A percentile compares a stretch with the other conserved stretches of the same genome.
These are phyloP conservation scores for Chalaropsis ovoidea DNA, from an alignment of 2,329 filamentous ascomycete genomes.

Conservation along the genomic window DNA sequence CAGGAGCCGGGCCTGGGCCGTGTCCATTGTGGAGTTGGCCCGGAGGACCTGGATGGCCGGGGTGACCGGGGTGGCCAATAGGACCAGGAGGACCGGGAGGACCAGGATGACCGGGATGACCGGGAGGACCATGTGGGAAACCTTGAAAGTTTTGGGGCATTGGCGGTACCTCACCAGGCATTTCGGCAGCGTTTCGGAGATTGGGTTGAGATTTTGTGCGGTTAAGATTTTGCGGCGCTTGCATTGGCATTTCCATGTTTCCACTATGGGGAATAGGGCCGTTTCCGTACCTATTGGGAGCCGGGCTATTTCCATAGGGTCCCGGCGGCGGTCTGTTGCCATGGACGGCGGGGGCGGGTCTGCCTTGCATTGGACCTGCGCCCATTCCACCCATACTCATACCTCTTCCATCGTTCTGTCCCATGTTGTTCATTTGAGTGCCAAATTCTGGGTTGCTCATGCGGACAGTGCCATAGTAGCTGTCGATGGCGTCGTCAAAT, in stretches of 20 bases:
- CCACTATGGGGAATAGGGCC: conserved; percentile 12
- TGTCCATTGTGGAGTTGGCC: not conserved
- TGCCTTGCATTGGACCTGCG: conserved; percentile 11
- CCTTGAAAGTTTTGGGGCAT: conserved; percentile 31
- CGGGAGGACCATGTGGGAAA: conserved; percentile 15
- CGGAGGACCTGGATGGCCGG: conserved; percentile 10
- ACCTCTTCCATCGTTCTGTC: conserved; percentile 20
- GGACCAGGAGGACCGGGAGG: not conserved
- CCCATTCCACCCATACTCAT: conserved; percentile 18
- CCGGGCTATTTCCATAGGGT: conserved; percentile 10
- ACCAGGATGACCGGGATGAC: conserved; percentile 10
- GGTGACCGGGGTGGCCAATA: not conserved
- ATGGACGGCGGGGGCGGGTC: conserved; percentile 25
- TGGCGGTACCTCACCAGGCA: conserved; percentile 54
- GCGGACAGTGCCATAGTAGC: conserved; percentile 28
- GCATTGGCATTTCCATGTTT: conserved; percentile 12
- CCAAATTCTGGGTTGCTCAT: conserved; percentile 30
- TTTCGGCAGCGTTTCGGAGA: conserved; percentile 59
- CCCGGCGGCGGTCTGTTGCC: conserved; percentile 15
- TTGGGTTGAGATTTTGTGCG: conserved; percentile 59
- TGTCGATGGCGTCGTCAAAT: conserved; percentile 29
- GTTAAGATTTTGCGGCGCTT: conserved; percentile 41
- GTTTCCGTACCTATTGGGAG: conserved; percentile 15
- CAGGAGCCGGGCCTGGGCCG: conserved; percentile 3
- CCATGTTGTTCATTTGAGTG: conserved; percentile 22